Percentiles rank a stretch among this genome's conserved stretches.
These are phyloP conservation scores for Salix purpurea DNA, from an alignment of 345 rosid species.

Conservation along the genomic window DNA sequence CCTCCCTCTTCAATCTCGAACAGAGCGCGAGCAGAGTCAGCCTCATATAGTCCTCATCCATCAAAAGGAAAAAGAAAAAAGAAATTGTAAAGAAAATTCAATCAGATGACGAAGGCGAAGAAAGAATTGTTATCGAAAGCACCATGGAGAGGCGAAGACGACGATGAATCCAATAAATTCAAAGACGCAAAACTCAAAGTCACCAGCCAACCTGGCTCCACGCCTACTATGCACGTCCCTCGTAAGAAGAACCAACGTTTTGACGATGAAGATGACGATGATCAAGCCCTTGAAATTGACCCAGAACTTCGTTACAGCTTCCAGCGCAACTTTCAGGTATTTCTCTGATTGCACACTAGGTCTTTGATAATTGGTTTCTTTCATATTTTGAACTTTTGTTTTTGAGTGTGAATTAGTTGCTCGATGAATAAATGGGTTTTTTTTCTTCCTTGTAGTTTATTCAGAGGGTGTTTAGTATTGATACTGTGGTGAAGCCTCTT, in stretches of 20 bases:
- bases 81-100: too few species aligned
- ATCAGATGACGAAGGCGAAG: conserved; percentile 46
- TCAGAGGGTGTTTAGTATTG: conserved; percentile 81
- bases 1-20: too few species aligned
- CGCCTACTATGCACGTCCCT: conserved; percentile 80
- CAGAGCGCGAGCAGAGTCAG: too few species aligned
- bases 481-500: conserved; percentile 93
- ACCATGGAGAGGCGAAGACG: conserved; percentile 86
- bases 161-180: conserved; percentile 53
- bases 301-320: conserved; percentile 97
- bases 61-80: too few species aligned
- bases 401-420: background rate
- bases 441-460: conserved; percentile 50
- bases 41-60: too few species aligned
- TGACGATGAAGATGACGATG: conserved; percentile 34
- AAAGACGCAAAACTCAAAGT: conserved; percentile 73
- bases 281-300: conserved; percentile 64
- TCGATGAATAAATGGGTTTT: background rate
- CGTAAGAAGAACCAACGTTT: conserved; percentile 26
- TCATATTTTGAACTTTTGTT: background rate
- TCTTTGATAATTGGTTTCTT: too few species aligned
- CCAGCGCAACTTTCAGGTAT: conserved; percentile 81
- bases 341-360: background rate
- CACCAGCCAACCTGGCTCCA: conserved; percentile 63
- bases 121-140: conserved; percentile 71